Conservation (phyloP, 495 filamentous ascomycete genomes). For the Immersiella caudata region DNA sequence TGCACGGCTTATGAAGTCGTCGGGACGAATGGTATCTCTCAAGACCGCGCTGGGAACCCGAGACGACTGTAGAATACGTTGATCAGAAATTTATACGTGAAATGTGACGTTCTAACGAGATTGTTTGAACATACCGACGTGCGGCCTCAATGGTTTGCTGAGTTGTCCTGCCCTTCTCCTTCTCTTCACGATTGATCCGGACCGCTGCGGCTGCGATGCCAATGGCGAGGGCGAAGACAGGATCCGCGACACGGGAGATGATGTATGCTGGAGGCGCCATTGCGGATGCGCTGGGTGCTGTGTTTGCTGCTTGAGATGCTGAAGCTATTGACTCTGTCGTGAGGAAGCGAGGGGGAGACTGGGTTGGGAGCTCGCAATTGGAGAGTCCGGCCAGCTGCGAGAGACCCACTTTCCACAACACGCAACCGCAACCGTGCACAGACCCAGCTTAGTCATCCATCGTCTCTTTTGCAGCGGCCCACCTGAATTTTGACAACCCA, state of each 20-base stretch:
- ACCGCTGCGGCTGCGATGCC: constrained; percentile 65
- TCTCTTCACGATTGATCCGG: constrained; percentile 82
- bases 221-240: constrained; percentile 82
- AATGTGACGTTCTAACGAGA: not conserved
- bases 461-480: constrained; percentile 30
- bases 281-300: not conserved
- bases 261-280: constrained; percentile 59
- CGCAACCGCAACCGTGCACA: constrained; percentile 24
- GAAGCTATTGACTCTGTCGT: not conserved
- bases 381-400: constrained; percentile 4
- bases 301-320: not conserved
- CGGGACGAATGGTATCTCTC: not conserved
- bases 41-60: not conserved
- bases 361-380: not conserved
- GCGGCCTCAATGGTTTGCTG: constrained; percentile 53
- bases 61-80: not conserved
- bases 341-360: not conserved
- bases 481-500: constrained; percentile 43
- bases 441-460: constrained; percentile 35
- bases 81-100: not conserved
- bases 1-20: not conserved
- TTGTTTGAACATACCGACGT: constrained; percentile 44
- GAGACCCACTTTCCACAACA: constrained; percentile 7
- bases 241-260: constrained; percentile 73
- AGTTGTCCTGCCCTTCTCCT: constrained; percentile 62